Conservation (phyloP, 108 stramenopile genomes). For the Nitzschia sp. region DNA sequence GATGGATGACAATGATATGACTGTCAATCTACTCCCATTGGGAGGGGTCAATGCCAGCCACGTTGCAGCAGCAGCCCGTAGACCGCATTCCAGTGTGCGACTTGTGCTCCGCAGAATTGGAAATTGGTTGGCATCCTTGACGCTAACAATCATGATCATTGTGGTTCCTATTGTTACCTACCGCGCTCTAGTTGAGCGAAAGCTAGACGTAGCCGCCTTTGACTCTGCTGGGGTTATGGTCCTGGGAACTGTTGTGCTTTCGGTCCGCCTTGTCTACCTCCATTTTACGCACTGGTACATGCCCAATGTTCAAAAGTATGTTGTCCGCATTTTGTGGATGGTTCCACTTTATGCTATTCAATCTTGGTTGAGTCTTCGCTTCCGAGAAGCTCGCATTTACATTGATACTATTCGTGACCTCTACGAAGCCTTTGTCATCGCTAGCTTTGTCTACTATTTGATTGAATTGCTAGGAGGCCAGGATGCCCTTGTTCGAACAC, state of each 20-base stretch:
- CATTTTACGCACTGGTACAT: constrained; percentile 89
- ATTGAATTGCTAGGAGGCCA: constrained; percentile 89
- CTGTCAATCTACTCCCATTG: constrained; percentile 14
- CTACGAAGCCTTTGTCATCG: constrained; percentile 93
- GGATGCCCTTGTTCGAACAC: constrained; percentile 62
- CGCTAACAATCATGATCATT: constrained; percentile 43
- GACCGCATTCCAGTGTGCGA: constrained; percentile 29
- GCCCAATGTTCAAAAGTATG: constrained; percentile 87
- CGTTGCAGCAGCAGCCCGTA: constrained; percentile 16
- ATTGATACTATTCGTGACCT: constrained; percentile 74
- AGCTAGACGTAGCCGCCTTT: constrained; percentile 72
- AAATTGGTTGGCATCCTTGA: constrained; percentile 34
- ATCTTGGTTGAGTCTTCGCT: constrained; percentile 85
- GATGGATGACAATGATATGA: constrained; percentile 44
- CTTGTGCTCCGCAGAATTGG: constrained; percentile 40
- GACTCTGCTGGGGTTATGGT: constrained; percentile 78
- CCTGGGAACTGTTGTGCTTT: constrained; percentile 68
- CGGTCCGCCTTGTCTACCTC: constrained; percentile 64
- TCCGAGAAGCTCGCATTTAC: constrained; percentile 68
- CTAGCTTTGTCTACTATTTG: constrained; percentile 90
- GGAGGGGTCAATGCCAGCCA: constrained; percentile 8
- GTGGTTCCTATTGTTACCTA: constrained; percentile 49
- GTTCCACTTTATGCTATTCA: constrained; percentile 92
- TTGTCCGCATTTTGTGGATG: constrained; percentile 89
- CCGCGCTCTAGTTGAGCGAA: constrained; percentile 21